phyloP scores from a whole-genome alignment of 2,329 filamentous ascomycete species.

The Calonectria multiphialidica region DNA sequence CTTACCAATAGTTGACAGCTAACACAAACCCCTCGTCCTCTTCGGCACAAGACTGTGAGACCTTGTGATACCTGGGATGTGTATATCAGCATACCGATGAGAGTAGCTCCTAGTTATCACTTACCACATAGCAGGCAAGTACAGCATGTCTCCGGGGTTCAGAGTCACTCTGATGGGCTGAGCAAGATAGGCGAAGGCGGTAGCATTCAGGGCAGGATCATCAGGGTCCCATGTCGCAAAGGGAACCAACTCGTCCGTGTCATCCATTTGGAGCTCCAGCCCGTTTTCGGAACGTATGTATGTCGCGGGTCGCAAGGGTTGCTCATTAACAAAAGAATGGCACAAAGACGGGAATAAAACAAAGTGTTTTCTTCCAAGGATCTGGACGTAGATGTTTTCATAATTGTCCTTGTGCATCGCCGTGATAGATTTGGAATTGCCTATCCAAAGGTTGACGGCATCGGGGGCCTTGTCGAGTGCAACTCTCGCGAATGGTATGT shows the following conservation, averaged over 20 bases:
- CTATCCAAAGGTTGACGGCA: slow-evolving; percentile 87
- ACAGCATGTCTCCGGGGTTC: slow-evolving; percentile 82
- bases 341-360: slow-evolving; percentile 79
- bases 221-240: slow-evolving; percentile 84
- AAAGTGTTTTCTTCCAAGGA: slow-evolving; percentile 81
- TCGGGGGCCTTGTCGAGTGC: slow-evolving; percentile 76
- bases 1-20: slow-evolving; percentile 85
- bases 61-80: slow-evolving; percentile 77
- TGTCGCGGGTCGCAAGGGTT: slow-evolving; percentile 65
- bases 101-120: slow-evolving; percentile 33
- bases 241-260: slow-evolving; percentile 61
- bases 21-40: slow-evolving; percentile 81
- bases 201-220: slow-evolving; percentile 59
- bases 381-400: slow-evolving; percentile 86
- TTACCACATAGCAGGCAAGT: slow-evolving; percentile 84
- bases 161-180: slow-evolving; percentile 76
- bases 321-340: slow-evolving; percentile 77
- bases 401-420: slow-evolving; percentile 87
- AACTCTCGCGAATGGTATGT: slow-evolving; percentile 79
- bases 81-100: neutral
- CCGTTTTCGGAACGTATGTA: slow-evolving; percentile 60
- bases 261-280: slow-evolving; percentile 52
- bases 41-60: slow-evolving; percentile 75
- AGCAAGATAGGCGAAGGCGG: slow-evolving; percentile 70
- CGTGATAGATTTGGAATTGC: slow-evolving; percentile 77